Conservation (phyloP, 2,329 filamentous ascomycete species). For the Cytospora mali region DNA sequence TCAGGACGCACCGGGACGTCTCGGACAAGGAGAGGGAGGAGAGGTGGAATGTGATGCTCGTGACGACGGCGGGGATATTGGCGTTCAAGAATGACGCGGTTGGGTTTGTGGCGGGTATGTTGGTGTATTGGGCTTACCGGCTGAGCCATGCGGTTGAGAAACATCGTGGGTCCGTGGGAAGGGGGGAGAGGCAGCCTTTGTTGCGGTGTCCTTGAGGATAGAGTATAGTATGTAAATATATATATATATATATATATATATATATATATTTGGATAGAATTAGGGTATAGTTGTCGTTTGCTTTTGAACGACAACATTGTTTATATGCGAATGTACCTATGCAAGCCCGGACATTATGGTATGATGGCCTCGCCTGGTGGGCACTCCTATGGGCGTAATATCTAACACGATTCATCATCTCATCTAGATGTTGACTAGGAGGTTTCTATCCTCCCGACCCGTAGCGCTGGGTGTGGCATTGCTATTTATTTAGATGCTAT, state of each 20-base stretch:
- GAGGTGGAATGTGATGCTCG: conserved; percentile 87
- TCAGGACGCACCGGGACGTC: conserved; percentile 53
- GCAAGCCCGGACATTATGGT: too few species aligned
- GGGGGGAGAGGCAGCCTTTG: conserved; percentile 37
- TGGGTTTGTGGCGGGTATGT: conserved; percentile 80
- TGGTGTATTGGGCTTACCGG: conserved; percentile 73
- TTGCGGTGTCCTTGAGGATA: conserved; percentile 6
- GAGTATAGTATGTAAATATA: too few species aligned
- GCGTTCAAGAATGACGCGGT: conserved; percentile 90
- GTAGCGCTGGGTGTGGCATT: too few species aligned
- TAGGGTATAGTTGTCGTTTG: not conserved
- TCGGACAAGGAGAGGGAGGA: conserved; percentile 70
- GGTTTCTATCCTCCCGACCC: too few species aligned
- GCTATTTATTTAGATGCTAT: too few species aligned
- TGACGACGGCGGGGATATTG: conserved; percentile 79
- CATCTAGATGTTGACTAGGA: too few species aligned
- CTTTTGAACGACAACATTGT: too few species aligned
- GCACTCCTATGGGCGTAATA: too few species aligned
- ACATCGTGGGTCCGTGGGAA: conserved; percentile 26
- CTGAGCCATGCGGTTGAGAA: conserved; percentile 44
- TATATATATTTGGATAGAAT: not conserved
- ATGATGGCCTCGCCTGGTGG: too few species aligned
- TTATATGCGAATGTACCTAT: too few species aligned
- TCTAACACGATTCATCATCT: too few species aligned
- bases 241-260: too few species aligned